These are phyloP conservation scores for Tritrichomonas musculus DNA, from an alignment of 208 protist species.

Conservation along the genomic window DNA sequence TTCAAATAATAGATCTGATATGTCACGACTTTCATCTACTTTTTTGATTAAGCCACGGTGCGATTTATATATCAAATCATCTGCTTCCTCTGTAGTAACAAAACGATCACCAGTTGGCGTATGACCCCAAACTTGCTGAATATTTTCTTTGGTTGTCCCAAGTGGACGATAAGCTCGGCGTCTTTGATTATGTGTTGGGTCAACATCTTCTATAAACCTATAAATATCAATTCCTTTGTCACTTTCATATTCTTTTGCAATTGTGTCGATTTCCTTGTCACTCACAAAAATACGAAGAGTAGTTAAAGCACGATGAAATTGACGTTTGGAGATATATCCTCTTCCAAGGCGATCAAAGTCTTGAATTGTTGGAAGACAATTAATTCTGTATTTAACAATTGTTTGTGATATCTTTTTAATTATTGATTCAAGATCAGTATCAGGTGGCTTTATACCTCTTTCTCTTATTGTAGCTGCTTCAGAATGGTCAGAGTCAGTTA, in stretches of 20 bases:
- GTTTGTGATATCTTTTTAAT: not conserved
- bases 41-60: not conserved
- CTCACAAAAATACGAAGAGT: not conserved
- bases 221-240: not conserved
- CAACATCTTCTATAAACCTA: constrained; percentile 8
- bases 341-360: constrained; percentile 36
- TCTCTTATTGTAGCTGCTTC: not conserved
- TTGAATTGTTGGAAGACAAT: constrained; percentile 31
- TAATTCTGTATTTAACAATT: constrained; percentile 15
- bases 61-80: not conserved
- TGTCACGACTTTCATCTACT: not conserved
- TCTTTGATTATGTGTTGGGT: not conserved
- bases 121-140: not conserved
- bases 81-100: not conserved
- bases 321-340: constrained; percentile 27
- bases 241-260: not conserved
- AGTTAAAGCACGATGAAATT: constrained; percentile 30
- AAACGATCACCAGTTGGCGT: constrained; percentile 2
- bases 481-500: not conserved
- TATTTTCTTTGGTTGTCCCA: not conserved
- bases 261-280: not conserved
- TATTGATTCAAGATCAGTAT: not conserved
- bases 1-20: not conserved
- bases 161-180: not conserved
- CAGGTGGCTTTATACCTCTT: not conserved